Conservation (phyloP, 805 yeast genomes). For the Candida nemodendra region DNA sequence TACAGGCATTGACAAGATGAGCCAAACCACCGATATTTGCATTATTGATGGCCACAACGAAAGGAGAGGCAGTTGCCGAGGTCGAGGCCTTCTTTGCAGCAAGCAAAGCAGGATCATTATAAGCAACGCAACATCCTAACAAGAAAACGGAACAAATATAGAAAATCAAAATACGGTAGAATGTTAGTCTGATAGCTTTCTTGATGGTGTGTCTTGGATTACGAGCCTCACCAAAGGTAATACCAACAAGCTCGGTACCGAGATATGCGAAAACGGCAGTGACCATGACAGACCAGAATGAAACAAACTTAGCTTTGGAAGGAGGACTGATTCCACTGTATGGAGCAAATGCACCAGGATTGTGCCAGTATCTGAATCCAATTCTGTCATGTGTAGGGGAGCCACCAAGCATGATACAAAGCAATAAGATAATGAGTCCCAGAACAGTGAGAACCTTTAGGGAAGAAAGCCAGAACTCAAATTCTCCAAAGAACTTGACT, state of each 20-base stretch:
- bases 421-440: constrained; percentile 63
- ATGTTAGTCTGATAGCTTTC: constrained; percentile 51
- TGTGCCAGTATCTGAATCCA: constrained; percentile 43
- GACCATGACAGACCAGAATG: constrained; percentile 53
- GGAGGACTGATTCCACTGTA: constrained; percentile 42
- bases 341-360: constrained; percentile 42
- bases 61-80: constrained; percentile 76
- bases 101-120: constrained; percentile 43
- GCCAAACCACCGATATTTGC: constrained; percentile 67
- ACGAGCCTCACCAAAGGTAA: constrained; percentile 47
- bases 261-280: constrained; percentile 51
- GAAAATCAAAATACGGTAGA: constrained; percentile 52
- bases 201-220: constrained; percentile 51
- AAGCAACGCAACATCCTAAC: constrained; percentile 58
- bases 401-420: constrained; percentile 73
- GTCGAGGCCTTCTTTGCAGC: constrained; percentile 46
- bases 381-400: constrained; percentile 69
- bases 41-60: constrained; percentile 74
- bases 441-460: constrained; percentile 64
- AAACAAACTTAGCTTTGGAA: constrained; percentile 47
- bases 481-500: constrained; percentile 48
- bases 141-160: constrained; percentile 53
- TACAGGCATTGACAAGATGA: constrained; percentile 74
- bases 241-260: constrained; percentile 51
- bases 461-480: constrained; percentile 56